These are phyloP conservation scores for Venturiaceae sp. DNA, from an alignment of 2,329 filamentous ascomycete genomes.

Conservation along the genomic window DNA sequence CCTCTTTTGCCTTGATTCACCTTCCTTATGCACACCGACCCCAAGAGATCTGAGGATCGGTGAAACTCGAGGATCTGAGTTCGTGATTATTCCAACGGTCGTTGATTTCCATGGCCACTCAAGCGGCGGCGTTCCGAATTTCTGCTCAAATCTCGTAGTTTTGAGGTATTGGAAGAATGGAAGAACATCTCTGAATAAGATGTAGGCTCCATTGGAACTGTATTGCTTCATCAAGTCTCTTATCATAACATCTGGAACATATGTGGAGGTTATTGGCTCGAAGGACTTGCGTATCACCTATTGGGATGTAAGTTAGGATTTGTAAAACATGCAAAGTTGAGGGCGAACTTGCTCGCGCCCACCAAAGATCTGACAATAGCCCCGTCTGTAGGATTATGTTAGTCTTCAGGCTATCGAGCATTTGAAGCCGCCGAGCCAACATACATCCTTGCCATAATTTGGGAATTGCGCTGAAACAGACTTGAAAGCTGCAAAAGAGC, in stretches of 20 bases:
- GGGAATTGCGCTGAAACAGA: slow-evolving; percentile 37
- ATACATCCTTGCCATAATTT: slow-evolving; percentile 49
- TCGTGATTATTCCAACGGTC: slow-evolving; percentile 50
- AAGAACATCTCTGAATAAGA: slow-evolving; percentile 35
- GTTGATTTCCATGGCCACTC: slow-evolving; percentile 29
- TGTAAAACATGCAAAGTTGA: neutral
- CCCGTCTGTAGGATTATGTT: neutral
- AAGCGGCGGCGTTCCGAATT: neutral
- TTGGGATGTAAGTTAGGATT: neutral
- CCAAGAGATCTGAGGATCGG: slow-evolving; percentile 44
- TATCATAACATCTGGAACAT: slow-evolving; percentile 35
- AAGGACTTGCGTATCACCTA: slow-evolving; percentile 49
- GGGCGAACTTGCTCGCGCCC: neutral
- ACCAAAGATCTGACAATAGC: too few relatives aligned
- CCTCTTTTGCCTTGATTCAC: neutral
- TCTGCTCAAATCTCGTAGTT: slow-evolving; percentile 9
- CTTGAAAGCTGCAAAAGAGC: slow-evolving; percentile 33
- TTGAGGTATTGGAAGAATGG: slow-evolving; percentile 30
- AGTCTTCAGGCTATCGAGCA: neutral
- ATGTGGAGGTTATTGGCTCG: slow-evolving; percentile 21
- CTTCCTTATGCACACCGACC: slow-evolving; percentile 34
- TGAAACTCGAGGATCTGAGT: slow-evolving; percentile 53
- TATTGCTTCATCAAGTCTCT: slow-evolving; percentile 43
- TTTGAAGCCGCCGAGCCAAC: neutral
- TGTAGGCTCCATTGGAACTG: slow-evolving; percentile 43